phyloP scores from a whole-genome alignment of 225 moss, liverwort and hornwort genomes.

The Asterella californica region DNA sequence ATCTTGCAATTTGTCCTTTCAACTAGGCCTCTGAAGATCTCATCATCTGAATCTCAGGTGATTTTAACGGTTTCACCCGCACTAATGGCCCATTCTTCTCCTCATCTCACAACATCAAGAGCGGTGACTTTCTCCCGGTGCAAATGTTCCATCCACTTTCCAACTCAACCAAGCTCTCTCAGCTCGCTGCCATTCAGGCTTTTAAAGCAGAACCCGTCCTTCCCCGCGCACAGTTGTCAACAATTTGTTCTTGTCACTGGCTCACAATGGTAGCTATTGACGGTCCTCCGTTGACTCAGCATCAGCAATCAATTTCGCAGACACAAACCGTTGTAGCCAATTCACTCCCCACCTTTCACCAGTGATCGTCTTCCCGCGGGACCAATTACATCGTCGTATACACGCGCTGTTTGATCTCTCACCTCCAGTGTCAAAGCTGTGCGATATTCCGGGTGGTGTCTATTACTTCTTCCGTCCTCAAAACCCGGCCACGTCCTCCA shows the following conservation, averaged over 20 bases:
- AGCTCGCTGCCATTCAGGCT: not conserved
- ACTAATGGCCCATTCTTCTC: too few species aligned
- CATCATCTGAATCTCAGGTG: not conserved
- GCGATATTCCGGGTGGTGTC: not conserved
- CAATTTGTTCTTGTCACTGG: slow-evolving; percentile 2
- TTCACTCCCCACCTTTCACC: not conserved
- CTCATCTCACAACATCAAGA: not conserved
- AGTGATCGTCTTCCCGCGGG: not conserved
- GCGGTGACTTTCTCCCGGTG: not conserved
- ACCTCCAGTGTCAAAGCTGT: not conserved
- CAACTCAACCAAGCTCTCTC: not conserved
- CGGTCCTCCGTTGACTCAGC: not conserved
- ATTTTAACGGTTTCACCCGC: not conserved
- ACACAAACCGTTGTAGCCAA: not conserved
- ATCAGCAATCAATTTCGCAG: not conserved
- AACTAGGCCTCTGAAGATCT: not conserved
- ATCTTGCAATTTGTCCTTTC: not conserved
- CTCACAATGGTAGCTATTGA: not conserved
- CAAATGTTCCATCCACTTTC: not conserved
- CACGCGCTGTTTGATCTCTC: not conserved
- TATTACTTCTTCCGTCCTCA: not conserved
- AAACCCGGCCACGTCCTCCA: not conserved
- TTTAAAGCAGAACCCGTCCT: not conserved
- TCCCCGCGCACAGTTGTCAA: not conserved
- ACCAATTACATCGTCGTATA: not conserved